Evolutionary conservation across 306 rosid species (phyloP).

Genomic region (Hylodesmum podocarpum): DNA sequence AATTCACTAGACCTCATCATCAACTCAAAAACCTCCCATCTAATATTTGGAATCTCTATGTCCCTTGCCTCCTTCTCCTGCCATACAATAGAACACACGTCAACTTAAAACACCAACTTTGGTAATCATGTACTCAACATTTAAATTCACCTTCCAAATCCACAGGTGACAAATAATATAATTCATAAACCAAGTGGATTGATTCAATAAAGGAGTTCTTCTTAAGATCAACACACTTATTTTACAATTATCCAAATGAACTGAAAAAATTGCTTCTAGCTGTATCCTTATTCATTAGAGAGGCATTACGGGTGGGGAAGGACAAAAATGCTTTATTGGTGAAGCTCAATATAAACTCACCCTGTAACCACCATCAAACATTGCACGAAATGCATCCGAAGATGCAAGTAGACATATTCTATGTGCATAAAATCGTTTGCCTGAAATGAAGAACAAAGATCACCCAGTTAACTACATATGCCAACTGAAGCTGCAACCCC

Average conservation of each 20-base stretch:
- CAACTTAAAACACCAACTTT: conserved; percentile 7
- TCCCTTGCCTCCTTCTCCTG: conserved; percentile 99
- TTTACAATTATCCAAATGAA: not conserved
- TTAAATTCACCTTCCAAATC: conserved; percentile 10
- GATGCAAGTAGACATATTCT: conserved; percentile 96
- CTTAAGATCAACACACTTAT: not conserved
- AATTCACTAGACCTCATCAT: conserved; percentile 82
- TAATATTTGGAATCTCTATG: conserved; percentile 96
- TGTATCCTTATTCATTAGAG: not conserved
- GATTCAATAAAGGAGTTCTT: not conserved
- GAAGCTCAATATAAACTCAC: conserved; percentile 48
- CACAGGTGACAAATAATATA: not conserved
- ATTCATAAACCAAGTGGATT: conserved; percentile 14
- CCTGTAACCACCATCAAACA: conserved; percentile 99
- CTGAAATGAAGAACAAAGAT: conserved; percentile 50
- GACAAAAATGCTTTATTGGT: not conserved
- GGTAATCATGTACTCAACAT: not conserved
- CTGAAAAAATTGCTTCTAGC: not conserved
- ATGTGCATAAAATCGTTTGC: conserved; percentile 91
- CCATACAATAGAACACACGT: conserved; percentile 34
- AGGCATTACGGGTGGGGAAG: not conserved
- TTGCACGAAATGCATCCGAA: conserved; percentile 97
- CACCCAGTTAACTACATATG: conserved; percentile 2
- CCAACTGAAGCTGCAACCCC: conserved; percentile 24
- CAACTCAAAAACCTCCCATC: conserved; percentile 96